Base-by-base conservation (phyloP, 371 early-diverging fungal species). In the Circinella minor region DNA sequence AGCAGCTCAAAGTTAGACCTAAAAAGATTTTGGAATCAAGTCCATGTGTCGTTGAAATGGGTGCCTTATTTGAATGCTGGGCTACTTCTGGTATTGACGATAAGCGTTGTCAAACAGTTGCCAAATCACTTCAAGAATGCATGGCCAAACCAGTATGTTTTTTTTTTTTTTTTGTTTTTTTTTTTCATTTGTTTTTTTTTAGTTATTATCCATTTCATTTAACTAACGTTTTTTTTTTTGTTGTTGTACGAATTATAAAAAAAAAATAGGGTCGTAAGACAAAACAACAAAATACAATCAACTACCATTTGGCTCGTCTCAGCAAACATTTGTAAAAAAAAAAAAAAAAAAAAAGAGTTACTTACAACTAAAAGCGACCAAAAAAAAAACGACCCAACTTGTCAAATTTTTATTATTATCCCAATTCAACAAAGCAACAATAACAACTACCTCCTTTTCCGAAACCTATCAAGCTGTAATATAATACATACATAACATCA, bases 51-150 rank as follows among this genome's bases (percentile, higher is more conserved):
- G 86, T 77, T 47, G 88, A 89, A 81, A 87, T 89, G 88, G 88
- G 88, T 62, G 86, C 87, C 49, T 74, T 89, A 72, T 84, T 89
- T 75, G 87, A 89, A 80, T 89, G 89, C 78, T 89, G 89, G 89
- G 86, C 87, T 43, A 79, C 83, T 62, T 75, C 84, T 15, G 87
- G 86, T 70, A 82, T 88, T 17, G 87, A 89, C 67, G 87, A 86
- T 69, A 81, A 86, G 55, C 84, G 79, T 71, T 89, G 89, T 71
- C 70, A 80, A 68, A 80, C 82, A 47, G 76, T 83, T 57, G 85
- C 86, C 65, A 82, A 86, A 74, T 79, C 86, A 69, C 79, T 89
- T 27, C 80, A 86, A n/a, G 80, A 76, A 60, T 89, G 89, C 77
- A 87, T 89, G 87, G 78, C 83, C 69, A 88, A 85, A 72, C 83